phyloP scores from a whole-genome alignment of 1,139 yeast genomes.

The Wickerhamomyces sp. region DNA sequence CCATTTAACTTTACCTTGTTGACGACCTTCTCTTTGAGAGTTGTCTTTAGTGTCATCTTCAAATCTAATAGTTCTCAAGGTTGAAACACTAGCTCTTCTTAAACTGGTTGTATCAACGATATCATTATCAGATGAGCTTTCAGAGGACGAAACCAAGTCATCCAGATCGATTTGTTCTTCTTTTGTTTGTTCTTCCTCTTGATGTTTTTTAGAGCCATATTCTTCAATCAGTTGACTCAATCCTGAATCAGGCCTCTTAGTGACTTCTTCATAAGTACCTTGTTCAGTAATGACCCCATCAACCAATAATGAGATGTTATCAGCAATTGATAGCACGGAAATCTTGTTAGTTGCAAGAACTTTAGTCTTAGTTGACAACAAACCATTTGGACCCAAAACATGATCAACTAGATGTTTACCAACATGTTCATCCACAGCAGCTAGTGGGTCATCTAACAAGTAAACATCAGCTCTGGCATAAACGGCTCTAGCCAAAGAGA shows the following conservation, averaged over 20 bases:
- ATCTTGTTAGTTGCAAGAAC: slow-evolving; percentile 87
- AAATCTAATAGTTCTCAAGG: slow-evolving; percentile 37
- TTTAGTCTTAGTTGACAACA: slow-evolving; percentile 70
- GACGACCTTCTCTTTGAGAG: slow-evolving; percentile 61
- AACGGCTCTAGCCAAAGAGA: slow-evolving; percentile 91
- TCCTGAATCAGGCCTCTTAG: slow-evolving; percentile 44
- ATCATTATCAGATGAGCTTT: slow-evolving; percentile 20
- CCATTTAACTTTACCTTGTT: slow-evolving; percentile 95
- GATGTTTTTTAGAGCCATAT: slow-evolving; percentile 54
- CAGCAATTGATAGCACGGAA: slow-evolving; percentile 76
- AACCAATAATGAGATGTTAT: slow-evolving; percentile 64
- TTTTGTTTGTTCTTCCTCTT: slow-evolving; percentile 18
- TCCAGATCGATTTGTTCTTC: slow-evolving; percentile 51
- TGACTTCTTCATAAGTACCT: slow-evolving; percentile 62
- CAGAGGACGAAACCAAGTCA: slow-evolving; percentile 25
- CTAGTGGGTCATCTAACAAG: slow-evolving; percentile 84
- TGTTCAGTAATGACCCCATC: slow-evolving; percentile 78
- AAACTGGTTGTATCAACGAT: slow-evolving; percentile 37
- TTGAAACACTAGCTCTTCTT: slow-evolving; percentile 68
- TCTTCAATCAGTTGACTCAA: slow-evolving; percentile 65
- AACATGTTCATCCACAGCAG: slow-evolving; percentile 95
- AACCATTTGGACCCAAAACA: slow-evolving; percentile 78
- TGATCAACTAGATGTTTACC: slow-evolving; percentile 78
- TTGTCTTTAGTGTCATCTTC: slow-evolving; percentile 43
- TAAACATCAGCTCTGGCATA: slow-evolving; percentile 92